Evolutionary conservation across 257 asterid species (phyloP).

Genomic region (Capsicum chinense): DNA sequence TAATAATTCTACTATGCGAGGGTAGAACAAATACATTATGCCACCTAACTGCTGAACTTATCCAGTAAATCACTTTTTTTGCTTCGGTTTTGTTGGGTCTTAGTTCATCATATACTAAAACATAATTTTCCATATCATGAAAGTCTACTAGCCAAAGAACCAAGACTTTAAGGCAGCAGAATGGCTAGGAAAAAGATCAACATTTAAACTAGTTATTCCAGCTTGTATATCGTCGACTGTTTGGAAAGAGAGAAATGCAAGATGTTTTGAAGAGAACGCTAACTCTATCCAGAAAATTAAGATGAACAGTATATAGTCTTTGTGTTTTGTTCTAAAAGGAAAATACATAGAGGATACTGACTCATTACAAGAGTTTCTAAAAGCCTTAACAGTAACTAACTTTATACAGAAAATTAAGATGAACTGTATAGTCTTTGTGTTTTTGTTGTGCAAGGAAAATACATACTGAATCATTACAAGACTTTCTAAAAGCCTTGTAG

Average conservation of each 20-base stretch:
- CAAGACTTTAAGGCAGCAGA: background rate
- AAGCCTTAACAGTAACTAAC: background rate
- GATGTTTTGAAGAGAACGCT: background rate
- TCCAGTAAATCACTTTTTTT: slow-evolving; percentile 11
- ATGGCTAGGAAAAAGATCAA: background rate
- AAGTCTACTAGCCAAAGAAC: background rate
- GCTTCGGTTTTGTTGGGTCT: slow-evolving; percentile 11
- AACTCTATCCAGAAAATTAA: background rate
- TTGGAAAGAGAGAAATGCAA: background rate
- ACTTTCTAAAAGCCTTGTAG: background rate
- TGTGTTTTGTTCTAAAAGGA: background rate
- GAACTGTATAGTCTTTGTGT: background rate
- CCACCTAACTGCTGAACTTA: background rate
- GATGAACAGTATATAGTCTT: background rate
- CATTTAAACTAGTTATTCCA: slow-evolving; percentile 12
- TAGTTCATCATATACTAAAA: background rate
- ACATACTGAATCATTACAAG: background rate
- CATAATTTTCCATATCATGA: background rate
- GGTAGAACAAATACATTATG: background rate
- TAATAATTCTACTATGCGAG: background rate
- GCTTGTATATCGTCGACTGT: background rate
- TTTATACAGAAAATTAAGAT: background rate
- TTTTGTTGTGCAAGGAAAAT: background rate
- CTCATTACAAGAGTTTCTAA: background rate
- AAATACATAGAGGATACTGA: background rate